Evolutionary conservation across 192 early-diverging fungal species (phyloP), one percentile per base, ranked within the genome.

Genomic region (Backusella sp.): DNA sequence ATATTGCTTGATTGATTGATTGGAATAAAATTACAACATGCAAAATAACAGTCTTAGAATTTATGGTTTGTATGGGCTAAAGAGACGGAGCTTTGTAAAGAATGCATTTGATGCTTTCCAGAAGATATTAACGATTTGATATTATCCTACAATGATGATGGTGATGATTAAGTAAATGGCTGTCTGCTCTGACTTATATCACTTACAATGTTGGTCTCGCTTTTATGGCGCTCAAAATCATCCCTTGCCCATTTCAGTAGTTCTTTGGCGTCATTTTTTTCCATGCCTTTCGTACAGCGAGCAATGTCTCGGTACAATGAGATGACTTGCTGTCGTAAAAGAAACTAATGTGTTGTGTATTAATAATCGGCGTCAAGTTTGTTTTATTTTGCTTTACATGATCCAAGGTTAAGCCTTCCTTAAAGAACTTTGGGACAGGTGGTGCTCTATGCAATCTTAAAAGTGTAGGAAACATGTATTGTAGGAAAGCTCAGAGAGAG

Each of bases 161-260:
- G 1, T 28, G 32, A 32, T 32, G 2, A 32, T 32, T 68, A 68
- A 6, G 12, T 44, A 44, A 44, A 37, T 37, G 30, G 19, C 28
- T 39, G 37, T 11, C 11, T 39, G 4, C 6, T 4, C 34, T 37
- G 32, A 28, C 19, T 68, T 71, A 3, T 26, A 52, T 41, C 2
- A 32, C 80, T 35, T 85, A 85, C 86, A 53, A 82, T 44, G 41
- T 84, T 77, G 52, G 44, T 78, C 44, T 86, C 86, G 32, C 37
- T 17, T 21, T 83, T 67, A 70, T 82, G 84, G 26, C 83, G 82
- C 39, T 88, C 86, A 68, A 88, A 86, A 67, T 88, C 86, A 15
- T 83, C 66, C 26, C 84, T 76, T 11, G 81, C 83, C 86, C 86
- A 88, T 15, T 73, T 62, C 35, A 77, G 66, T 7, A 85, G 35